Conservation (phyloP, 2,329 filamentous ascomycete species). For the Diaporthe capsici region DNA sequence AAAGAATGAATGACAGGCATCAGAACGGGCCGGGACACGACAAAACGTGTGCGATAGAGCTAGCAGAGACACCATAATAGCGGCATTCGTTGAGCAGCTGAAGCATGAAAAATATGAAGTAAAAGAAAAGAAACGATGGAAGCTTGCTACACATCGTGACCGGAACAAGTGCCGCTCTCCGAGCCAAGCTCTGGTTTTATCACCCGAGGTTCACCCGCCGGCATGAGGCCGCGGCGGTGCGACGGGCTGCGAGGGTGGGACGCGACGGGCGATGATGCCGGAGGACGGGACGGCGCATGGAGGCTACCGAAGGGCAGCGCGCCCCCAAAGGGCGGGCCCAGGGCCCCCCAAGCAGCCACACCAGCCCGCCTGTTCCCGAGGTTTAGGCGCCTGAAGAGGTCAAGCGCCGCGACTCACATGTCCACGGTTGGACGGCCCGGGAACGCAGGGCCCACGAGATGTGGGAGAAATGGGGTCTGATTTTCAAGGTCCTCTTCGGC, state of each 20-base stretch:
- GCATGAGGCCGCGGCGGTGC: slow-evolving; percentile 37
- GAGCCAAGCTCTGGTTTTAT: not conserved
- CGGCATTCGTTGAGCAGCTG: not conserved
- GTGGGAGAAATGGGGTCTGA: not conserved
- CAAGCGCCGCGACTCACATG: slow-evolving; percentile 34
- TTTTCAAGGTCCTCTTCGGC: not conserved
- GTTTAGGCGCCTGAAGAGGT: slow-evolving; percentile 39
- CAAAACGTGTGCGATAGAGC: not conserved
- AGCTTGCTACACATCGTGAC: not conserved
- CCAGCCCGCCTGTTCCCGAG: slow-evolving; percentile 30
- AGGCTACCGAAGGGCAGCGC: slow-evolving; percentile 20
- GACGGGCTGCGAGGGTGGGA: slow-evolving; percentile 34
- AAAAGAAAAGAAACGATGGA: not conserved
- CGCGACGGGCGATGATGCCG: slow-evolving; percentile 20
- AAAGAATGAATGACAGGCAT: not conserved
- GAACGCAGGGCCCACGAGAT: slow-evolving; percentile 7
- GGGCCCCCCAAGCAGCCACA: slow-evolving; percentile 1
- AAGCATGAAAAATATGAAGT: not conserved
- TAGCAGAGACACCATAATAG: slow-evolving; percentile 3
- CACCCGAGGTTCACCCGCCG: slow-evolving; percentile 40
- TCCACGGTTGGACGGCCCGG: slow-evolving; percentile 39
- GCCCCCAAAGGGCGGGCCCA: not conserved
- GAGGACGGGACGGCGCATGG: slow-evolving; percentile 32
- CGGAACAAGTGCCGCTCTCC: slow-evolving; percentile 12
- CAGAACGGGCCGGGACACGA: not conserved